Percentiles rank a stretch among this genome's conserved stretches.
These are phyloP conservation scores for Dissophora ornata DNA, from an alignment of 192 early-diverging fungal genomes.

Conservation along the genomic window DNA sequence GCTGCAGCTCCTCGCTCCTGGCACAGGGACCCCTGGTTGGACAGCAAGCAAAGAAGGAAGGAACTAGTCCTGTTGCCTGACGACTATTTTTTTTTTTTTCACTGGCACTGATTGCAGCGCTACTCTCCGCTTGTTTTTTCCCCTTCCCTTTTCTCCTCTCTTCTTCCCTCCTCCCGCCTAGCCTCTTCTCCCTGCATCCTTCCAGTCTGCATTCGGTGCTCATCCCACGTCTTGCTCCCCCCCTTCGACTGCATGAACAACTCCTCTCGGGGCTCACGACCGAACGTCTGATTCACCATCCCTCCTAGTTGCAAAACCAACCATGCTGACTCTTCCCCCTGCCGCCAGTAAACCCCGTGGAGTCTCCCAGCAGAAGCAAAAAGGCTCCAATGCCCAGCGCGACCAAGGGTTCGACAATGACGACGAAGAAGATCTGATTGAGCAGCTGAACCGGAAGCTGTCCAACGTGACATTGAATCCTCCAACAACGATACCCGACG, in stretches of 20 bases:
- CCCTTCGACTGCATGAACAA: neutral
- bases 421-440: slow-evolving; percentile 52
- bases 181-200: neutral
- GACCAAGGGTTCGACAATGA: slow-evolving; percentile 26
- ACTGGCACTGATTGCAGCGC: too few species aligned
- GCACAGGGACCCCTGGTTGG: too few species aligned
- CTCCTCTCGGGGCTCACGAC: too few species aligned
- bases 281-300: neutral
- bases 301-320: neutral
- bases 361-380: slow-evolving; percentile 39
- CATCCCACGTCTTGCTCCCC: neutral
- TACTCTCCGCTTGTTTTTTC: neutral
- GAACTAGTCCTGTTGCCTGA: too few species aligned
- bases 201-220: neutral
- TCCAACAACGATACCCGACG: slow-evolving; percentile 38
- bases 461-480: slow-evolving; percentile 53
- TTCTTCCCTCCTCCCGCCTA: neutral
- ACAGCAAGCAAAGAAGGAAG: too few species aligned
- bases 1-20: too few species aligned
- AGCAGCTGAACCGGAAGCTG: slow-evolving; percentile 49
- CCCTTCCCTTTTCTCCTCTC: neutral
- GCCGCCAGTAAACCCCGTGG: slow-evolving; percentile 30
- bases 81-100: too few species aligned
- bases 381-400: slow-evolving; percentile 36
- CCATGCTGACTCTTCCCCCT: slow-evolving; percentile 14